These are phyloP conservation scores for Strombidium stylifer DNA, from an alignment of 73 alveolate species.

Conservation along the genomic window DNA sequence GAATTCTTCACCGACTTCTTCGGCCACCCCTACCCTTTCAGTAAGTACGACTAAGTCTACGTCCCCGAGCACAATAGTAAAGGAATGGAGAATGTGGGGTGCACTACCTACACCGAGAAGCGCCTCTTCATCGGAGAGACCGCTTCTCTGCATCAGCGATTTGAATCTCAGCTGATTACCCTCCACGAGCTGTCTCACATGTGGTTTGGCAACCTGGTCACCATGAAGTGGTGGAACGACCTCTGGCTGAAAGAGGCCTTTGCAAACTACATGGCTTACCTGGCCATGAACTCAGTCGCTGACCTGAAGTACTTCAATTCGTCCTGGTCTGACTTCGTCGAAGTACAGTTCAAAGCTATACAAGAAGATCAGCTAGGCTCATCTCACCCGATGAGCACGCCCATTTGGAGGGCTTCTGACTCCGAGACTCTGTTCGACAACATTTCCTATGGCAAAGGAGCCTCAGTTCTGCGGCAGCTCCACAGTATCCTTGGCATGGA, in stretches of 20 bases:
- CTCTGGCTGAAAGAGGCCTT: conserved; percentile 98
- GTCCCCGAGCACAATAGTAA: conserved; percentile 96
- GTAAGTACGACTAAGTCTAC: conserved; percentile 92
- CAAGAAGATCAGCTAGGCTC: conserved; percentile 88
- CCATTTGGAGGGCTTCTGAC: conserved; percentile 79
- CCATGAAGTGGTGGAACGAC: conserved; percentile 99
- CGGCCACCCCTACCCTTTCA: conserved; percentile 91
- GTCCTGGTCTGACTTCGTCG: conserved; percentile 78
- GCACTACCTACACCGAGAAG: conserved; percentile 70
- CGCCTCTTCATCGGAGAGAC: conserved; percentile 32
- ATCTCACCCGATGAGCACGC: conserved; percentile 94
- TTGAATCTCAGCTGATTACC: conserved; percentile 49
- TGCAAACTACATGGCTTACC: conserved; percentile 93
- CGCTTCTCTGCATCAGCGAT: conserved; percentile 28
- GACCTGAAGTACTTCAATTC: conserved; percentile 62
- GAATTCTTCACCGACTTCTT: too few species aligned
- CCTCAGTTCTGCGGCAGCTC: conserved; percentile 85
- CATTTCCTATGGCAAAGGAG: conserved; percentile 97
- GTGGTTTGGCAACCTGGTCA: conserved; percentile 95
- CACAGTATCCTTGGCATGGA: conserved; percentile 83
- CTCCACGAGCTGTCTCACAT: conserved; percentile 87
- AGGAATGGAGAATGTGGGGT: conserved; percentile 98
- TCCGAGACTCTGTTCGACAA: conserved; percentile 93
- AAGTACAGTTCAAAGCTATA: conserved; percentile 83
- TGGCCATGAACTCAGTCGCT: conserved; percentile 61